Evolutionary conservation across 306 rosid species (phyloP).

Genomic region (Inga laurina): DNA sequence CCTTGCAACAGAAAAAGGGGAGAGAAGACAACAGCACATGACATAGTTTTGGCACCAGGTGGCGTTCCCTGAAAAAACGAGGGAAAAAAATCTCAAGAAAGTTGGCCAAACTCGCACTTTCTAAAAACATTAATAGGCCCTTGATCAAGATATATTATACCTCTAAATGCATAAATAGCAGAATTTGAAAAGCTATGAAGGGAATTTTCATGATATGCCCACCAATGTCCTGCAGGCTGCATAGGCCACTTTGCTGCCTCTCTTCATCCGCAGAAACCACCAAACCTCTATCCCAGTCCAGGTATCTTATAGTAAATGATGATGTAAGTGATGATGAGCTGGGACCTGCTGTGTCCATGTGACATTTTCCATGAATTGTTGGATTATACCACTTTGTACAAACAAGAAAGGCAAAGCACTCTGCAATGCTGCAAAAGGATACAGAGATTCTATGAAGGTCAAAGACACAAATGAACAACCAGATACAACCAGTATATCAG

Average conservation of each 20-base stretch:
- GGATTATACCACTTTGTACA: slow-evolving; percentile 98
- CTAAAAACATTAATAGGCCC: background rate
- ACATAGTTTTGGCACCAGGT: slow-evolving; percentile 38
- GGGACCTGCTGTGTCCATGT: slow-evolving; percentile 51
- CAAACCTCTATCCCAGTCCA: slow-evolving; percentile 74
- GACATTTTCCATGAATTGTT: slow-evolving; percentile 70
- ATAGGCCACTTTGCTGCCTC: slow-evolving; percentile 48
- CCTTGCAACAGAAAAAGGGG: slow-evolving; percentile 73
- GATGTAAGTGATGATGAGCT: slow-evolving; percentile 61
- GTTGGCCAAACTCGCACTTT: background rate
- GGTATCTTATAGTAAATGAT: slow-evolving; percentile 58
- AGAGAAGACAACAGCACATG: slow-evolving; percentile 49
- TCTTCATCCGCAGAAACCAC: slow-evolving; percentile 72
- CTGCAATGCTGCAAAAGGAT: slow-evolving; percentile 77
- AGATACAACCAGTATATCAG: slow-evolving; percentile 23
- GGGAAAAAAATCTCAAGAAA: background rate
- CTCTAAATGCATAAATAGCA: slow-evolving; percentile 66
- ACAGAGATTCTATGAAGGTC: slow-evolving; percentile 24
- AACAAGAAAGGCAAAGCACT: slow-evolving; percentile 94
- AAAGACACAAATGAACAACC: slow-evolving; percentile 9
- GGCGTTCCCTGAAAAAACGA: slow-evolving; percentile 50
- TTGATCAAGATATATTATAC: slow-evolving; percentile 29
- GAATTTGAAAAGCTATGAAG: slow-evolving; percentile 53
- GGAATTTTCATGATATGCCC: slow-evolving; percentile 85
- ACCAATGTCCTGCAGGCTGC: slow-evolving; percentile 81